phyloP scores from a whole-genome alignment of 805 yeast species.

The Schwanniomyces pseudopolymorphus region DNA sequence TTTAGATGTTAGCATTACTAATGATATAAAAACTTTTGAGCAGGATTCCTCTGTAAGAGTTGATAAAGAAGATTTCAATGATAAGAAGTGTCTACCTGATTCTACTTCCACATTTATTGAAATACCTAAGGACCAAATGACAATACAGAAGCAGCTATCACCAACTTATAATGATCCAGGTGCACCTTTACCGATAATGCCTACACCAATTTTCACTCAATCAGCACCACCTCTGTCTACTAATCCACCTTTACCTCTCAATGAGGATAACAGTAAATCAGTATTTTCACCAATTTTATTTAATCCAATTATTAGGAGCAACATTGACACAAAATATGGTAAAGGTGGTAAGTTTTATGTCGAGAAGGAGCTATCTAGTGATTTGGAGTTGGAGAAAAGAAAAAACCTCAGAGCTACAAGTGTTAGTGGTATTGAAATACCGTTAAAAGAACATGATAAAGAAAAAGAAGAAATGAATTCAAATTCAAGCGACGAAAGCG shows the following conservation, averaged over 20 bases:
- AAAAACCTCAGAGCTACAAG: slow-evolving; percentile 33
- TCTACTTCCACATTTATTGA: slow-evolving; percentile 32
- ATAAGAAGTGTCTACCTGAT: not conserved
- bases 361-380: slow-evolving; percentile 27
- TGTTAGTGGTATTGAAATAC: slow-evolving; percentile 25
- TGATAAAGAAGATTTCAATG: not conserved
- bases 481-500: slow-evolving; percentile 26
- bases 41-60: not conserved
- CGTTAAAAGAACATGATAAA: slow-evolving; percentile 9
- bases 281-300: slow-evolving; percentile 81
- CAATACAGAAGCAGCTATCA: slow-evolving; percentile 40
- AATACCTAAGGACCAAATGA: slow-evolving; percentile 61
- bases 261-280: slow-evolving; percentile 39
- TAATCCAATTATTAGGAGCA: slow-evolving; percentile 73
- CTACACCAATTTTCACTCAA: slow-evolving; percentile 46
- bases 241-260: slow-evolving; percentile 7
- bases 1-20: not conserved
- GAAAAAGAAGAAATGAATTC: slow-evolving; percentile 10
- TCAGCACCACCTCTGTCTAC: slow-evolving; percentile 9
- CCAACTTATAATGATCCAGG: slow-evolving; percentile 77
- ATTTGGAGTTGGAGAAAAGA: slow-evolving; percentile 17
- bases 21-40: not conserved
- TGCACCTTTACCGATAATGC: slow-evolving; percentile 67
- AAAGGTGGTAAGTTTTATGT: slow-evolving; percentile 90
- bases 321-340: slow-evolving; percentile 82